A percentile compares a stretch with the other conserved stretches of the same genome.
These are phyloP conservation scores for Vinca major DNA, from an alignment of 305 asterid species.

Conservation along the genomic window DNA sequence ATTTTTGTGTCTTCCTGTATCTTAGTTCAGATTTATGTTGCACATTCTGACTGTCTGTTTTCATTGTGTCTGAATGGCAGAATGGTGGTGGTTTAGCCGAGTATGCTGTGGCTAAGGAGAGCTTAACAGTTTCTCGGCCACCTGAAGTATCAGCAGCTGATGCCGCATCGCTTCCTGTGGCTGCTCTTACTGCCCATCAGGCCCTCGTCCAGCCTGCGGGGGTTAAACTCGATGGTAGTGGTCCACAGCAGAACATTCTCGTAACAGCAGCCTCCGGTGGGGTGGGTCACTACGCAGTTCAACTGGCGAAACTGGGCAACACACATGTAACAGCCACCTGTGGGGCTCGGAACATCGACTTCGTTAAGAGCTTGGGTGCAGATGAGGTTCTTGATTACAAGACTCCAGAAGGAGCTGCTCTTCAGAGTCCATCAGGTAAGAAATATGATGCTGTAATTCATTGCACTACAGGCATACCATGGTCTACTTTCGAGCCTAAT, in stretches of 20 bases:
- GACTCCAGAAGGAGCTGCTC: slow-evolving; percentile 41
- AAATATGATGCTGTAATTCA: slow-evolving; percentile 41
- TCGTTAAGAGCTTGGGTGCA: slow-evolving; percentile 42
- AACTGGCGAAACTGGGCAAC: slow-evolving; percentile 45
- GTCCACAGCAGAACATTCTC: slow-evolving; percentile 32
- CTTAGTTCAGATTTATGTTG: not conserved
- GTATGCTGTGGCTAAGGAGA: slow-evolving; percentile 35
- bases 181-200: slow-evolving; percentile 35
- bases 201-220: slow-evolving; percentile 31
- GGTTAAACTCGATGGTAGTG: slow-evolving; percentile 34
- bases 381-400: slow-evolving; percentile 48
- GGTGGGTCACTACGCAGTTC: slow-evolving; percentile 49
- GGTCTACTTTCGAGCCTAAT: slow-evolving; percentile 42
- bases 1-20: not conserved
- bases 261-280: slow-evolving; percentile 48
- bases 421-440: slow-evolving; percentile 42
- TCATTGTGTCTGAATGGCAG: slow-evolving; percentile 17
- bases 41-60: not conserved
- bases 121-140: slow-evolving; percentile 29
- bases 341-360: slow-evolving; percentile 38
- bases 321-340: slow-evolving; percentile 43
- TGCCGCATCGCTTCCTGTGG: slow-evolving; percentile 36
- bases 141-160: slow-evolving; percentile 38
- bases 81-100: slow-evolving; percentile 46
- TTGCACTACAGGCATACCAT: slow-evolving; percentile 31